phyloP scores from a whole-genome alignment of 2,329 filamentous ascomycete genomes.

The Colletotrichum sidae region DNA sequence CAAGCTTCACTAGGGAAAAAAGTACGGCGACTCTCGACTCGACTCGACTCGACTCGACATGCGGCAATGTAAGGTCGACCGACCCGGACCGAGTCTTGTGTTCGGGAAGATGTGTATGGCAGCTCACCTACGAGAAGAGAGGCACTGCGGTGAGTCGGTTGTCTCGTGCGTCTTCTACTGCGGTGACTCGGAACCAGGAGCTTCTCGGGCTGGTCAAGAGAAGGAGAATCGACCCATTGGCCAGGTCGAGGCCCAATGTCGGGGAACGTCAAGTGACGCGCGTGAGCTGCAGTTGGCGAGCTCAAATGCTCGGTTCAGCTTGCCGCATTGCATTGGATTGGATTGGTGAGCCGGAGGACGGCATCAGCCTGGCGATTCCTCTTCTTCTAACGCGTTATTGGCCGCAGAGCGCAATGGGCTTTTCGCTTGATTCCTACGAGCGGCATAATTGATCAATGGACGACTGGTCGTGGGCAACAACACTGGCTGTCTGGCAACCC shows the following conservation, averaged over 20 bases:
- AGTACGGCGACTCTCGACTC: constrained; percentile 4
- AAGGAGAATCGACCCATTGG: constrained; percentile 17
- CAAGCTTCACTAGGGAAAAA: constrained; percentile 11
- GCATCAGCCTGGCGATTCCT: too few relatives aligned
- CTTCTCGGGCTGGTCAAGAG: background rate
- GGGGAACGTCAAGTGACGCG: constrained; percentile 18
- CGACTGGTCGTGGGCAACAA: background rate
- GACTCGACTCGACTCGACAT: too few relatives aligned
- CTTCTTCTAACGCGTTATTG: too few relatives aligned
- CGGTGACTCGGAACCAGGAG: background rate
- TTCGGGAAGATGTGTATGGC: too few relatives aligned
- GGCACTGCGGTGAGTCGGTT: constrained; percentile 4
- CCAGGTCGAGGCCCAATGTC: constrained; percentile 4
- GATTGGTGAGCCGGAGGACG: too few relatives aligned
- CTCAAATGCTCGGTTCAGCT: too few relatives aligned
- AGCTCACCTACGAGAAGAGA: background rate
- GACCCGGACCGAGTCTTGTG: too few relatives aligned
- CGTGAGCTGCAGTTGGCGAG: too few relatives aligned
- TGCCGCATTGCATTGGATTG: too few relatives aligned
- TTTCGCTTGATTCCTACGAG: background rate
- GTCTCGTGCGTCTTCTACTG: constrained; percentile 6
- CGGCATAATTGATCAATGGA: background rate
- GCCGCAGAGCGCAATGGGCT: too few relatives aligned
- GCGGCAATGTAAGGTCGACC: too few relatives aligned
- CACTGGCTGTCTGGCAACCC: constrained; percentile 10